Base-by-base conservation (phyloP, 352 stramenopile genomes). In the Phytophthora megakarya region DNA sequence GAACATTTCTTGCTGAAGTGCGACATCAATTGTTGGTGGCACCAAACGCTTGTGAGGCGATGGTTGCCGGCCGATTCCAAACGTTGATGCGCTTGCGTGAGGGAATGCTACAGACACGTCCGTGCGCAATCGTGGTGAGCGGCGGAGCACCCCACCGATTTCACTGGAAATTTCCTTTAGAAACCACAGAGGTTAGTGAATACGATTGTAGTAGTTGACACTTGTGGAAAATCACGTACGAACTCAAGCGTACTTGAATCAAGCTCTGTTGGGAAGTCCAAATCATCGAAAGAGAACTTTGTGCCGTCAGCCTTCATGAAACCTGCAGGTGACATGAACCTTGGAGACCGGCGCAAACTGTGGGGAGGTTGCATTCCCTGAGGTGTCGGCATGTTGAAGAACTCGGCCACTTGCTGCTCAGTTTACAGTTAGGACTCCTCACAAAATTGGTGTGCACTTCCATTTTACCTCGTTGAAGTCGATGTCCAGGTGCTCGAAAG, bases 261-360 rank as follows among this genome's bases (percentile, higher is more conserved):
- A 58, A 95, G 87, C 49, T 95, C 86, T 6, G 77, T 30, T 0
- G 84, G 79, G 22, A 95, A 87, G 40, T 92, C 84, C 35, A 94
- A 68, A 46, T 92, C 85, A 35, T 95, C 86, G 40, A 95, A 95
- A 1, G 84, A 95, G 28, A 95, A 95, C 62, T 95, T 95, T 9
- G 84, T 78, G 23, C 76, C 75, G 42, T 95, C 84, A 6, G 68
- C 61, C 56, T 93, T 95, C 58, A 77, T 79, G 46, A 90, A 92
- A 3, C 78, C 78, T 1, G 70, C 63, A 5, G 84, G 81, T 8
- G 86, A 93, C 50, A 79, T 66, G 62, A 95, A 93, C 5, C 81
- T 83, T 1, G 86, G 86, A 26, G 86, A 95, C 13, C 84, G 84
- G 18, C 84, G 80, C 22, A 92, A 65, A 56, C 81, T 93, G 55